phyloP scores from a whole-genome alignment of 176 grass and related monocot genomes.

The Aegilops umbellulata region DNA sequence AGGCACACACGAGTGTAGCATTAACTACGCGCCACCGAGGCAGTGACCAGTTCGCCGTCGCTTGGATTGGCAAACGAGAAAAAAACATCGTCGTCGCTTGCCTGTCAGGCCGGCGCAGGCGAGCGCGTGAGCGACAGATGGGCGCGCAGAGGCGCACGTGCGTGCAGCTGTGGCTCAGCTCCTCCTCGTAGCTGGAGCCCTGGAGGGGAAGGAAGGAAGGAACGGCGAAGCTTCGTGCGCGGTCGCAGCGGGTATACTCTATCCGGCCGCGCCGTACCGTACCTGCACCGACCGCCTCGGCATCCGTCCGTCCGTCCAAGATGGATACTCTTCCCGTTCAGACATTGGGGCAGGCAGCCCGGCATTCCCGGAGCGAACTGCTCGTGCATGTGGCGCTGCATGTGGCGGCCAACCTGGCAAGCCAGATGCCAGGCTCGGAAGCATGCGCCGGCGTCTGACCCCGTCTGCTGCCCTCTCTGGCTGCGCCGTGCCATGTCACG shows the following conservation, averaged over 20 bases:
- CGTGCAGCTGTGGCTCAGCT: background rate
- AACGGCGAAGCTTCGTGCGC: constrained; percentile 23
- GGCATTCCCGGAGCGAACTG: constrained; percentile 18
- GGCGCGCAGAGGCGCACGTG: background rate
- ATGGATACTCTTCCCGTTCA: background rate
- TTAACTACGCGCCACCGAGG: background rate
- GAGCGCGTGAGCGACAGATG: constrained; percentile 27
- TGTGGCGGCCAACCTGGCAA: constrained; percentile 36
- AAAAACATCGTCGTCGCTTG: background rate
- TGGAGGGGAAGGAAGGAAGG: background rate
- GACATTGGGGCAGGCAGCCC: background rate
- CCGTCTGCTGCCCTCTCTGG: background rate
- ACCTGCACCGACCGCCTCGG: constrained; percentile 37
- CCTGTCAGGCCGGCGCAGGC: constrained; percentile 5
- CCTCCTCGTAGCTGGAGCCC: background rate
- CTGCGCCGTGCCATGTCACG: constrained; percentile 10
- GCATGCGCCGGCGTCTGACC: background rate
- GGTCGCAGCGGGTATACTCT: background rate
- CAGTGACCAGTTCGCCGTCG: background rate
- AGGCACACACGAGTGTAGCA: background rate
- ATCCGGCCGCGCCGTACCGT: constrained; percentile 10
- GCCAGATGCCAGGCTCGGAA: constrained; percentile 25
- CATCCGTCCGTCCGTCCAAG: background rate
- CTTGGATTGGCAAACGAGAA: too few relatives aligned
- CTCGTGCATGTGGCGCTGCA: background rate